A percentile compares a stretch with the other conserved stretches of the same genome.
Conservation (phyloP, 345 rosid species). For the Mangifera indica region DNA sequence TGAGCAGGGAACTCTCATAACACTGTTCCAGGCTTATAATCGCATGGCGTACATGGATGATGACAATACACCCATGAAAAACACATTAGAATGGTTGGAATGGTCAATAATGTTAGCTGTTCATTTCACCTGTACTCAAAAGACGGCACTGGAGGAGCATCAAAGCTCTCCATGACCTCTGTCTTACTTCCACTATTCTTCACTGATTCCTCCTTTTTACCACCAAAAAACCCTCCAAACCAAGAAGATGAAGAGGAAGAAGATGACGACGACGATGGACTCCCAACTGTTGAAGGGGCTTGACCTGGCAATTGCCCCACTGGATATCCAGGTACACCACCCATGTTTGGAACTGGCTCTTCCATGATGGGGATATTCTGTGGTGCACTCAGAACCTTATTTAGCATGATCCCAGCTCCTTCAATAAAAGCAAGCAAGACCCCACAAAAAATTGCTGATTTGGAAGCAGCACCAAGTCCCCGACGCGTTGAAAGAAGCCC, state of each 20-base stretch:
- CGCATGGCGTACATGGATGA: too few species aligned
- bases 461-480: slow-evolving; percentile 55
- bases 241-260: slow-evolving; percentile 39
- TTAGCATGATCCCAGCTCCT: slow-evolving; percentile 78
- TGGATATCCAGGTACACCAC: slow-evolving; percentile 37
- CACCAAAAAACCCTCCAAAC: slow-evolving; percentile 68
- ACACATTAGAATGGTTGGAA: too few species aligned
- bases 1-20: too few species aligned
- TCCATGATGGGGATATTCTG: slow-evolving; percentile 47
- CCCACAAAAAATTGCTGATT: slow-evolving; percentile 52
- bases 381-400: slow-evolving; percentile 54
- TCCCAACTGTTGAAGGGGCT: slow-evolving; percentile 27
- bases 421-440: slow-evolving; percentile 65
- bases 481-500: too few species aligned
- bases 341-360: slow-evolving; percentile 36
- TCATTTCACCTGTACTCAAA: too few species aligned
- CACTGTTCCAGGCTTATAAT: too few species aligned
- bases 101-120: too few species aligned
- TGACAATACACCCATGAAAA: too few species aligned
- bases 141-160: too few species aligned
- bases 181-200: too few species aligned
- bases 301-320: slow-evolving; percentile 42
- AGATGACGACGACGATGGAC: slow-evolving; percentile 12
- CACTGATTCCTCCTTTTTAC: too few species aligned
- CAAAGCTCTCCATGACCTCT: too few species aligned